phyloP scores from a whole-genome alignment of 331 rosid species.

The Dryas integrifolia region DNA sequence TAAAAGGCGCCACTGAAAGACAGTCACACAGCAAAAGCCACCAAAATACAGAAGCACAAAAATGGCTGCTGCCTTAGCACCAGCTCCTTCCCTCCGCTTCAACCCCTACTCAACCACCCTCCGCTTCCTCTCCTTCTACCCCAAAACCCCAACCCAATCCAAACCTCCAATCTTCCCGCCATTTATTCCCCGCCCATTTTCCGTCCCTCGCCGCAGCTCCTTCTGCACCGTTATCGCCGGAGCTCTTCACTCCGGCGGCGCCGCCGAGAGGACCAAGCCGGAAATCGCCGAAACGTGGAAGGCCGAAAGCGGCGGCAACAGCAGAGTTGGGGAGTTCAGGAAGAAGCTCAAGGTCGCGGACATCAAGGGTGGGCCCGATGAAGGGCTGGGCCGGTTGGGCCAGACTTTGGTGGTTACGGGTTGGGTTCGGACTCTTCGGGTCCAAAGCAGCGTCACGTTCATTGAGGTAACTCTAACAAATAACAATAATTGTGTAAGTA shows the following conservation, averaged over 20 bases:
- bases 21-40: no score
- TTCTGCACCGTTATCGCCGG: constrained; percentile 41
- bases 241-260: constrained; percentile 52
- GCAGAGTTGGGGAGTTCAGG: constrained; percentile 59
- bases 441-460: constrained; percentile 80
- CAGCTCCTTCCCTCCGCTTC: constrained; percentile 40
- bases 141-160: neutral
- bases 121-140: constrained; percentile 40
- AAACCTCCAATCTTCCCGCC: constrained; percentile 28
- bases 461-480: constrained; percentile 51
- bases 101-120: constrained; percentile 32
- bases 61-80: constrained; percentile 46
- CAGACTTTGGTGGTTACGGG: constrained; percentile 56
- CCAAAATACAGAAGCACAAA: neutral
- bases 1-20: no score
- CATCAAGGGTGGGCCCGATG: constrained; percentile 50
- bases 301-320: constrained; percentile 26
- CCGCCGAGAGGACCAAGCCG: constrained; percentile 37
- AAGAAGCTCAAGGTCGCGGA: constrained; percentile 75
- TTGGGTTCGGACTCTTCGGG: constrained; percentile 90
- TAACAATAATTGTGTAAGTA: neutral
- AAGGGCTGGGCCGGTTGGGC: constrained; percentile 61
- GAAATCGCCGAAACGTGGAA: constrained; percentile 25
- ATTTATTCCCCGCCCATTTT: constrained; percentile 11
- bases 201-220: constrained; percentile 34